Evolutionary conservation across 2,329 filamentous ascomycete species (phyloP), one percentile per base, ranked within the genome.

Genomic region (Cladosporium sp.): DNA sequence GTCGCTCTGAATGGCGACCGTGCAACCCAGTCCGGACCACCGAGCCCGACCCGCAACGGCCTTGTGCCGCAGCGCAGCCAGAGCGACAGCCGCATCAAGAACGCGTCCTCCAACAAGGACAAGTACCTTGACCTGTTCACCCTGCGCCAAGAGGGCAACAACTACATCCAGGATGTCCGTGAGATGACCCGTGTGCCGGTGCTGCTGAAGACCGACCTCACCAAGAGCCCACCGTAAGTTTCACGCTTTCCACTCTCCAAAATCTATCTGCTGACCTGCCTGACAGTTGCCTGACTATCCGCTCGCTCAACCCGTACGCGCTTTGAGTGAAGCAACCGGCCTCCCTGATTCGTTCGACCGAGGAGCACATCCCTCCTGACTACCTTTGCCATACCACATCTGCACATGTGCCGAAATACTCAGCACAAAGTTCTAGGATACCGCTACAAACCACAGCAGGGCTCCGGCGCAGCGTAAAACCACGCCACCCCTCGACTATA

Each of bases 171-270:
- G 74, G 93, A 98, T 71, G 90, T 98, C 60, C 91, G 85, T 54
- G 93, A 98, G 78, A 96, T 98, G 91, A 92, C 89, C 41, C 82
- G 92, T 62, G 87, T 98, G 56, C 93, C 93, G n/a, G 87, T 98
- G 61, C 95, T 98, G 69, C 76, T 98, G 66, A 97, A 95, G 84
- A 97, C 93, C 60, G 93, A 98, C 75, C 81, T 98, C 66, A 89
- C 80, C 75, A 98, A 98, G 87, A 97, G 92, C 76, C 93, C 93
- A 74, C 93, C 93, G 91, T 98, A 87, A 84, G 93, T 92, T 57
- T 8, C 16, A 11, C 6, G 34, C 19, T n/a, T 7, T 33, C n/a
- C 7, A 46, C 8, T 18, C 43, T 14, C 8, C 28, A 13, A 16
- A 18, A 9, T 33, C 14, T 18, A n/a, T 35, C 55, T 43, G 28